Evolutionary conservation across 257 asterid species (phyloP), one percentile per base, ranked within the genome.

Genomic region (Plantago major): DNA sequence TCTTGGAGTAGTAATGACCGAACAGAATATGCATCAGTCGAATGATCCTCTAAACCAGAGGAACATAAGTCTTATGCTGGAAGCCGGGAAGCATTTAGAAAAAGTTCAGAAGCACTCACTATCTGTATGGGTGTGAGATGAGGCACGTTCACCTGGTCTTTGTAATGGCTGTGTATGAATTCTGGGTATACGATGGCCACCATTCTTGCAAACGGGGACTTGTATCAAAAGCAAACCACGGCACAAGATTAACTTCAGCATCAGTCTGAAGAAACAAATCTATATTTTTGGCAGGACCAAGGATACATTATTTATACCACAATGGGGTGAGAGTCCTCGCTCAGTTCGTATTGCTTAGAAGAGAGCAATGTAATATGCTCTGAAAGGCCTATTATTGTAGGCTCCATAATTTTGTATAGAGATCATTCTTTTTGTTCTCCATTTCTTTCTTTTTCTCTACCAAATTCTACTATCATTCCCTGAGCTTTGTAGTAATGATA

Each of bases 1-100:
- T 92, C 69, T 70, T 92, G 88, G 95, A 84, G 89, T 86, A 92
- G 86, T 55, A 49, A 38, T 59, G 18, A 47, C 22, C 3, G 17
- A 60, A 51, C 64, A 43, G 37, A 45, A 60, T 40, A 15, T 63
- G 67, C 30, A 51, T 26, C 49, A 53, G 59, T 54, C 51, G 51
- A n/a, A 50, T 9, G 26, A 22, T 18, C 9, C 17, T 38, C 19
- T 42, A 50, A 42, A 63, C 18, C 17, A 37, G 10, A 33, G 58
- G 50, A 52, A 37, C 58, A 18, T 63, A 18, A 22, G 14, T 14
- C 16, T 17, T 64, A 40, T 42, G 22, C 42, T 38, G 14, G 14
- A 43, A 22, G 26, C 26, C 42, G 37, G 14, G 11, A 43, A 56
- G 19, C 58, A 42, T 26, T 47, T 72, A 59, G 44, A 42, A 33